These are phyloP conservation scores for Metschnikowia lochheadii DNA, from an alignment of 805 yeast genomes.

Conservation along the genomic window DNA sequence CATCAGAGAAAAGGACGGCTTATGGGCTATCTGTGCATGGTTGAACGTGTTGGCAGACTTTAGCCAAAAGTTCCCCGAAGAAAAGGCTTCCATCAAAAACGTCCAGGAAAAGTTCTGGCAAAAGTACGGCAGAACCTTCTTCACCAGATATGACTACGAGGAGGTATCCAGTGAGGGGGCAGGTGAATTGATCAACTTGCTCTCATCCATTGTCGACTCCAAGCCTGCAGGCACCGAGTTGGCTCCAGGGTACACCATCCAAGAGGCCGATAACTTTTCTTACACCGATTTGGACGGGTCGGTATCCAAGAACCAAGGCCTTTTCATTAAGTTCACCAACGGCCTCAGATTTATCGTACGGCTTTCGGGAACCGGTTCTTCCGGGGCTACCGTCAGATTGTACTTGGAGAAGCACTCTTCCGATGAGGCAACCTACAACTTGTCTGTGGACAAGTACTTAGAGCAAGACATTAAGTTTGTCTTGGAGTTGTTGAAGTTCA, in stretches of 20 bases:
- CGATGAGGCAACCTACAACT: slow-evolving; percentile 47
- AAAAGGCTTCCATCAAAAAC: slow-evolving; percentile 61
- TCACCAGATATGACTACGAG: slow-evolving; percentile 94
- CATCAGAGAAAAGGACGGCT: slow-evolving; percentile 94
- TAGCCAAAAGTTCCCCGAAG: slow-evolving; percentile 53
- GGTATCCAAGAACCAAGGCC: slow-evolving; percentile 82
- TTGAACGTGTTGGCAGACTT: slow-evolving; percentile 88
- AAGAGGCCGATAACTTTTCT: slow-evolving; percentile 81
- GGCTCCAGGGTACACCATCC: slow-evolving; percentile 50
- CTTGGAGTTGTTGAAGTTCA: slow-evolving; percentile 63
- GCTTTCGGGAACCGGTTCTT: slow-evolving; percentile 94
- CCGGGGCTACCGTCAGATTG: slow-evolving; percentile 94
- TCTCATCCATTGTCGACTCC: slow-evolving; percentile 27
- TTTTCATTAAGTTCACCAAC: slow-evolving; percentile 72
- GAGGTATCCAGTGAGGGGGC: slow-evolving; percentile 77
- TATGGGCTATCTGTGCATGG: slow-evolving; percentile 98
- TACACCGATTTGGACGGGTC: slow-evolving; percentile 95
- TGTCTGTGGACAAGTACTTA: slow-evolving; percentile 66
- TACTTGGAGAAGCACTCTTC: slow-evolving; percentile 80
- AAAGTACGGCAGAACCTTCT: slow-evolving; percentile 93
- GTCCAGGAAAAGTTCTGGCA: slow-evolving; percentile 87
- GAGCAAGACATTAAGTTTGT: slow-evolving; percentile 58
- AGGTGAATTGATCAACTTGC: slow-evolving; percentile 52
- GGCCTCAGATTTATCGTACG: slow-evolving; percentile 87
- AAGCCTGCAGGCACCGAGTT: slow-evolving; percentile 44